These are phyloP conservation scores for Pleomassaria siparia DNA, from an alignment of 2,329 filamentous ascomycete species.

Conservation along the genomic window DNA sequence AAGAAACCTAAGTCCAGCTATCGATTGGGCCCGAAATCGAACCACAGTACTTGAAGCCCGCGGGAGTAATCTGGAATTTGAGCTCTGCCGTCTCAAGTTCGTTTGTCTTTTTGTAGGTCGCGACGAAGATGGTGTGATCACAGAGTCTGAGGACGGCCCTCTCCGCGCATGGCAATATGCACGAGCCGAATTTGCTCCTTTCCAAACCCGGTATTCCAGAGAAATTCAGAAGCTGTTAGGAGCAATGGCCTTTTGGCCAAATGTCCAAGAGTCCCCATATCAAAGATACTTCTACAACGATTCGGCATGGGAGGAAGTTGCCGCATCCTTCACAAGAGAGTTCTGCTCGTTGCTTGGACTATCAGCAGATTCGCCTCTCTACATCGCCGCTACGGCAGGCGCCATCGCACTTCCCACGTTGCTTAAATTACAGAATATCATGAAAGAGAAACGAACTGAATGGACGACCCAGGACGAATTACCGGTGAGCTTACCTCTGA, in stretches of 20 bases:
- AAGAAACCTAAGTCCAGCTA: conserved; percentile 77
- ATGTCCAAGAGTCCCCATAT: conserved; percentile 78
- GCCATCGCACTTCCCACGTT: conserved; percentile 87
- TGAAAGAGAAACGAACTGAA: conserved; percentile 85
- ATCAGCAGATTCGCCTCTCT: conserved; percentile 88
- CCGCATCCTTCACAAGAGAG: conserved; percentile 85
- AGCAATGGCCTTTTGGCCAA: conserved; percentile 77
- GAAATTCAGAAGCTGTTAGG: conserved; percentile 82
- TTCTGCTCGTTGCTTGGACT: conserved; percentile 91
- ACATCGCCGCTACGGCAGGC: conserved; percentile 88
- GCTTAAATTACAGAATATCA: conserved; percentile 83
- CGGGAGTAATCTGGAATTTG: conserved; percentile 93
- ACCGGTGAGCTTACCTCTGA: conserved; percentile 61
- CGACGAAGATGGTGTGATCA: conserved; percentile 56
- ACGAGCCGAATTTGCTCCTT: conserved; percentile 69
- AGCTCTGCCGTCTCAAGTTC: conserved; percentile 86
- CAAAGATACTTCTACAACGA: conserved; percentile 72
- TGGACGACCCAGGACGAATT: conserved; percentile 93
- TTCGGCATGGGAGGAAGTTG: conserved; percentile 78
- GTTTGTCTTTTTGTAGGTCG: conserved; percentile 72
- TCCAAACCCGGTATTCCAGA: conserved; percentile 70
- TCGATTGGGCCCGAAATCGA: conserved; percentile 79
- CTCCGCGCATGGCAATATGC: conserved; percentile 75
- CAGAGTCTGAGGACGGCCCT: conserved; percentile 48
- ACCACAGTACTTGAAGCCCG: conserved; percentile 71